phyloP scores from a whole-genome alignment of 2,329 filamentous ascomycete species.

The Aureobasidium leucospermi region DNA sequence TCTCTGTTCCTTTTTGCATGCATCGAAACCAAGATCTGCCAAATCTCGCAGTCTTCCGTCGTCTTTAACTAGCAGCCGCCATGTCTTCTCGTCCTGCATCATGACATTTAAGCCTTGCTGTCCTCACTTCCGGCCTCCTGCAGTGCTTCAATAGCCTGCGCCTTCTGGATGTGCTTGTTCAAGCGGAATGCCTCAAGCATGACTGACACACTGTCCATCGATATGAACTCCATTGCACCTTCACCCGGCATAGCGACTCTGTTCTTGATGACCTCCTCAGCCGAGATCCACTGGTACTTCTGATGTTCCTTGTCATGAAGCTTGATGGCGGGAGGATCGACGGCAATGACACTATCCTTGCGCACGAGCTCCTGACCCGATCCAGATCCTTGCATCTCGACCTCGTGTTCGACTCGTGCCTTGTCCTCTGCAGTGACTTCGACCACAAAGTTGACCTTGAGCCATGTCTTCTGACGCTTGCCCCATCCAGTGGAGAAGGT shows the following conservation, averaged over 20 bases:
- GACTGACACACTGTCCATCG: neutral
- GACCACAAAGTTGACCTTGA: slow-evolving; percentile 16
- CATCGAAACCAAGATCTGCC: neutral
- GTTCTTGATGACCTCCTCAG: slow-evolving; percentile 32
- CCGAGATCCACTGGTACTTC: slow-evolving; percentile 31
- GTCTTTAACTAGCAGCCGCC: neutral
- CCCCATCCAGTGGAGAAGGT: slow-evolving; percentile 15
- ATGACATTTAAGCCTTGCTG: neutral
- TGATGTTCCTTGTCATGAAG: slow-evolving; percentile 38
- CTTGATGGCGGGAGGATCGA: slow-evolving; percentile 3
- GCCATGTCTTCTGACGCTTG: slow-evolving; percentile 12
- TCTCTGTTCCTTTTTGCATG: neutral
- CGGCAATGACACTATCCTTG: slow-evolving; percentile 7
- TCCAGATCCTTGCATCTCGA: neutral
- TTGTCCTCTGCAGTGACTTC: slow-evolving; percentile 13
- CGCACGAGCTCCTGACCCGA: slow-evolving; percentile 2
- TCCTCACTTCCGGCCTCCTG: neutral
- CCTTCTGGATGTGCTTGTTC: slow-evolving; percentile 14
- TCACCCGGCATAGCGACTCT: slow-evolving; percentile 18
- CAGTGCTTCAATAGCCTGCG: neutral
- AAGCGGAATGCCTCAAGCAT: slow-evolving; percentile 17
- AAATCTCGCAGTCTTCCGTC: neutral
- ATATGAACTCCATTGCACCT: slow-evolving; percentile 29
- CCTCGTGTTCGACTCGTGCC: neutral
- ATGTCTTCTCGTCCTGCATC: neutral